Evolutionary conservation across 306 rosid genomes (phyloP).

Genomic region (Elaeagnus macrophylla): DNA sequence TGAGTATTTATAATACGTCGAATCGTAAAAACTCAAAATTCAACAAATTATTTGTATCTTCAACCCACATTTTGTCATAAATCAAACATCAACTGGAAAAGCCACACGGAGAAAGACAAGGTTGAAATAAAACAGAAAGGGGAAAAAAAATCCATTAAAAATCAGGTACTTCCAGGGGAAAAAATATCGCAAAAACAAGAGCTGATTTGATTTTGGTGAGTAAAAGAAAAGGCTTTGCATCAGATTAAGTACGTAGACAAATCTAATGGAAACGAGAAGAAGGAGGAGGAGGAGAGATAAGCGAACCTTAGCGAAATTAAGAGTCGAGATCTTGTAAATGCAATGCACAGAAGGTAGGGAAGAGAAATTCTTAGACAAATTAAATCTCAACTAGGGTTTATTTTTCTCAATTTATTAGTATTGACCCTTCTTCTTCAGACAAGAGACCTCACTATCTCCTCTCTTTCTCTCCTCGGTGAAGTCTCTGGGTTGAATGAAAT

Average conservation of each 20-base stretch:
- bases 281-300: not conserved
- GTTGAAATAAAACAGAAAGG: conserved; percentile 10
- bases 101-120: conserved; percentile 5
- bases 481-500: conserved; percentile 28
- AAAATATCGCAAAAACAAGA: no score
- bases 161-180: no score
- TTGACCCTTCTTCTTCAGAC: conserved; percentile 7
- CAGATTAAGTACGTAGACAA: no score
- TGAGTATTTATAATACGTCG: no score
- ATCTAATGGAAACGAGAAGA: no score
- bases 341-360: conserved; percentile 26
- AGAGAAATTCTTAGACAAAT: conserved; percentile 25
- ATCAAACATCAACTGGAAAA: conserved; percentile 5
- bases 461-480: conserved; percentile 32
- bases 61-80: conserved; percentile 17
- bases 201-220: no score
- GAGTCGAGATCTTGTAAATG: conserved; percentile 60
- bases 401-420: conserved; percentile 10
- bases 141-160: not conserved
- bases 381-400: conserved; percentile 45
- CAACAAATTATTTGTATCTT: conserved; percentile 14
- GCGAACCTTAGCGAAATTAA: conserved; percentile 40
- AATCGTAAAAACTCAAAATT: conserved; percentile 14
- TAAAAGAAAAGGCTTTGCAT: no score
- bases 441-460: conserved; percentile 12